A percentile compares a stretch with the other conserved stretches of the same genome.
Evolutionary conservation across 2,329 filamentous ascomycete species (phyloP).

Genomic region (Exophiala sp.): DNA sequence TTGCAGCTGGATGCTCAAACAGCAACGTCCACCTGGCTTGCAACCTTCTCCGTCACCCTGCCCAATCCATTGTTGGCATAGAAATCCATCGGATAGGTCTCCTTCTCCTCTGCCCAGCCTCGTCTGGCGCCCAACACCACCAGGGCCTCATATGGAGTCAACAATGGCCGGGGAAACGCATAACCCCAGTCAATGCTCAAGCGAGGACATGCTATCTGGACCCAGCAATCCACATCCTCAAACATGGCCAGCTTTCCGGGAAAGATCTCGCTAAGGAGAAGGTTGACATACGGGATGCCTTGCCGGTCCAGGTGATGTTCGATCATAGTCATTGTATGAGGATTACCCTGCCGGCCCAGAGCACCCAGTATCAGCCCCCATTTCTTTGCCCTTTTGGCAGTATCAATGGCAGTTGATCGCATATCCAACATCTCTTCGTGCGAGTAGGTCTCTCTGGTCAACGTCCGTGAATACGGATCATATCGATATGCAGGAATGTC

Average conservation of each 20-base stretch:
- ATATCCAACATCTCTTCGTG: constrained; percentile 85
- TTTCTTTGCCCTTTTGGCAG: constrained; percentile 70
- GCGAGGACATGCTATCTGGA: constrained; percentile 94
- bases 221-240: constrained; percentile 93
- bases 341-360: constrained; percentile 89
- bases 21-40: constrained; percentile 21
- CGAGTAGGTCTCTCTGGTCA: constrained; percentile 86
- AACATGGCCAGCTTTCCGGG: constrained; percentile 92
- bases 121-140: constrained; percentile 76
- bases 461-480: constrained; percentile 86
- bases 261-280: constrained; percentile 91
- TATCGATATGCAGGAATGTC: constrained; percentile 86
- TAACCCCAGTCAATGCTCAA: constrained; percentile 99
- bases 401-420: constrained; percentile 67
- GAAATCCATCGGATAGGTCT: constrained; percentile 94
- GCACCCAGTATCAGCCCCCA: constrained; percentile 95
- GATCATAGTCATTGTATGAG: constrained; percentile 81
- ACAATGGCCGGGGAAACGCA: constrained; percentile 77
- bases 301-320: constrained; percentile 66
- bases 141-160: constrained; percentile 93
- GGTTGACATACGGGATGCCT: constrained; percentile 74
- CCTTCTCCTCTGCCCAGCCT: constrained; percentile 60
- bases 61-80: constrained; percentile 89
- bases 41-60: constrained; percentile 55
- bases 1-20: constrained; percentile 11